Evolutionary conservation across 1,284 basidiomycete genomes (phyloP), one percentile per base, ranked within the genome.

Genomic region (Porodaedalea pini): DNA sequence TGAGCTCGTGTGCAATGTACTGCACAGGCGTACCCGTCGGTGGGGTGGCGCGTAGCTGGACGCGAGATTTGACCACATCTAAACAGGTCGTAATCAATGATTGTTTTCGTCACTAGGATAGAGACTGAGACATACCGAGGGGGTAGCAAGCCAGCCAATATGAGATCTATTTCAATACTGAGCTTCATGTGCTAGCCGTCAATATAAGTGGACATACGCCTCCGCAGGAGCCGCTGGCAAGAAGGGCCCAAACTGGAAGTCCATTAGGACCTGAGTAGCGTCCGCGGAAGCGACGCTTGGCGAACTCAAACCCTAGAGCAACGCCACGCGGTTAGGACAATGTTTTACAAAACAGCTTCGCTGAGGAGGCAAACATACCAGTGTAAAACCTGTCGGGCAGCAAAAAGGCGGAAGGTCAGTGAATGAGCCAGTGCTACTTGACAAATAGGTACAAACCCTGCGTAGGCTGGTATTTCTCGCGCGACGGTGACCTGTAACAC

Each of bases 61-160:
- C 78, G 34, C 93, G 84, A 2, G 90, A 93, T 75, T 98, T 98
- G 49, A 96, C 82, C 2, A 97, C 91, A 65, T 98, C 94, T 91
- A 57, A 1, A 51, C 21, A 49, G 21, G 37, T 55, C 15, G 6
- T 25, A 36, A 44, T 50, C 19, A 61, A 36, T 47, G 25, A 21
- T n/a, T n/a, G 23, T 25, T 17, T 50, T 2, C 29, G 48, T 17
- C 36, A 48, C 54, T 27, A 23, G 25, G 5, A 25, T 31, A 0
- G 11, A 31, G 32, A 44, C 13, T 39, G 7, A 13, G 21, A 63
- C 70, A 19, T 51, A 88, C 87, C 88, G 3, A 94, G 75, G 0
- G 93, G 95, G 70, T 97, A 98, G 68, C 88, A 95, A 2, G 92
- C 81, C 2, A 97, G 78, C 96, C 96, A 99, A 69, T 99, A 98